Conservation (phyloP, 2,329 filamentous ascomycete species). For the Helotiales sp. region DNA sequence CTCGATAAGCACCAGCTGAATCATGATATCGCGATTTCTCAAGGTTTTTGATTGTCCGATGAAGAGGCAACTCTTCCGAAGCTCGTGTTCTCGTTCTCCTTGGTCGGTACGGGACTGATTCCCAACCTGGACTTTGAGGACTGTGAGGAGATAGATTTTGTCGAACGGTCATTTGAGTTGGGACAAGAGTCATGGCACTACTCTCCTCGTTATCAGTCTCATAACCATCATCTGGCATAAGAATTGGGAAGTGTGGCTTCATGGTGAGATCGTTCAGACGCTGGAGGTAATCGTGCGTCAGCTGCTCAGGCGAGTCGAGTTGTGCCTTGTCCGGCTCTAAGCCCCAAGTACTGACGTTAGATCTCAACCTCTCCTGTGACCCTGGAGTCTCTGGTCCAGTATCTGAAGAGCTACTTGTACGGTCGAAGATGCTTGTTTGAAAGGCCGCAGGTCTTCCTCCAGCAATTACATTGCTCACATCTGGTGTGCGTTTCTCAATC, state of each 20-base stretch:
- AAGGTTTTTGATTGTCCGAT: constrained; percentile 43
- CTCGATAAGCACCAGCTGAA: constrained; percentile 46
- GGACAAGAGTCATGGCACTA: constrained; percentile 19
- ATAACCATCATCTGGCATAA: constrained; percentile 30
- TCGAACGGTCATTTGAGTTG: constrained; percentile 22
- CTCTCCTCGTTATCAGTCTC: constrained; percentile 31
- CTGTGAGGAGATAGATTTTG: neutral
- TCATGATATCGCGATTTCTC: constrained; percentile 44
- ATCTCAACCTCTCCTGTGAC: constrained; percentile 28
- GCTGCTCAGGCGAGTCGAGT: constrained; percentile 28
- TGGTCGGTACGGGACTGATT: constrained; percentile 14
- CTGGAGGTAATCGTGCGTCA: constrained; percentile 22
- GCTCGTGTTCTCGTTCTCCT: constrained; percentile 18
- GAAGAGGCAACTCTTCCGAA: constrained; percentile 34
- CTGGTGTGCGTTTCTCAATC: constrained; percentile 45
- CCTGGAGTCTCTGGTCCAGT: constrained; percentile 44
- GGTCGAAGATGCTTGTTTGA: constrained; percentile 51
- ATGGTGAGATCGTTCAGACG: constrained; percentile 10
- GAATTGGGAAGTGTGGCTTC: constrained; percentile 17
- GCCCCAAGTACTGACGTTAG: constrained; percentile 30
- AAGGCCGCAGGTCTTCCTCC: constrained; percentile 36
- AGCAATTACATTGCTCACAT: constrained; percentile 40
- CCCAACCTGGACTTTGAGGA: constrained; percentile 25
- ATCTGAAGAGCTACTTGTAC: constrained; percentile 49
- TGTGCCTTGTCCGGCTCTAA: constrained; percentile 24